phyloP scores from a whole-genome alignment of 768 basidiomycete genomes.

The Lactifluus piperatus region DNA sequence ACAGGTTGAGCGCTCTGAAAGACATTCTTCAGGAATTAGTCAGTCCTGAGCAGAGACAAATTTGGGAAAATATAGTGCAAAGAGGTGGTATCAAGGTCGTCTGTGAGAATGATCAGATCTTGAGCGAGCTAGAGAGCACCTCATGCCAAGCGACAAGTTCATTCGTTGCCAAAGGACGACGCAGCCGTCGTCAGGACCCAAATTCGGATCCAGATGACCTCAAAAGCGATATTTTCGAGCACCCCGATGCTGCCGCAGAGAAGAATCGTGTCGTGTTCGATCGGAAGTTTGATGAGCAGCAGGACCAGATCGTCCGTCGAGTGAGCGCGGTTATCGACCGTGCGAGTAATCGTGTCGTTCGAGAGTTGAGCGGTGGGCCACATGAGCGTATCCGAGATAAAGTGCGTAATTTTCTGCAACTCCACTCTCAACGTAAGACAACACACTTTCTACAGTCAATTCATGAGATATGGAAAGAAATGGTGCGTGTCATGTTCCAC shows the following conservation, averaged over 20 bases:
- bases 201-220: not conserved
- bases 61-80: conserved; percentile 7
- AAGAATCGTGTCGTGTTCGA: conserved; percentile 19
- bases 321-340: conserved; percentile 17
- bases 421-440: not conserved
- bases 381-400: conserved; percentile 22
- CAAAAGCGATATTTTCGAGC: conserved; percentile 21
- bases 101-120: conserved; percentile 16
- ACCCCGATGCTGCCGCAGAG: conserved; percentile 19
- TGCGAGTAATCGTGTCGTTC: conserved; percentile 16
- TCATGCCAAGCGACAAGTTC: not conserved
- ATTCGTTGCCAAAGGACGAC: not conserved
- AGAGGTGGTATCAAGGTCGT: conserved; percentile 23
- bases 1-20: conserved; percentile 17
- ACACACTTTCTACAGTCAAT: not conserved
- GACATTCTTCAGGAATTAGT: conserved; percentile 14
- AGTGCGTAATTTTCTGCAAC: not conserved
- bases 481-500: conserved; percentile 13
- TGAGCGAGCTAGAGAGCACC: conserved; percentile 20
- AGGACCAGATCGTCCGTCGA: conserved; percentile 12
- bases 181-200: not conserved
- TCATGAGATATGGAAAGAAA: conserved; percentile 22
- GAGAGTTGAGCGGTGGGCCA: conserved; percentile 21
- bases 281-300: conserved; percentile 22
- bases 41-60: conserved; percentile 13